Base-by-base conservation (phyloP, 163 green algal genomes). In the Chlamydomonas reinhardtii region DNA sequence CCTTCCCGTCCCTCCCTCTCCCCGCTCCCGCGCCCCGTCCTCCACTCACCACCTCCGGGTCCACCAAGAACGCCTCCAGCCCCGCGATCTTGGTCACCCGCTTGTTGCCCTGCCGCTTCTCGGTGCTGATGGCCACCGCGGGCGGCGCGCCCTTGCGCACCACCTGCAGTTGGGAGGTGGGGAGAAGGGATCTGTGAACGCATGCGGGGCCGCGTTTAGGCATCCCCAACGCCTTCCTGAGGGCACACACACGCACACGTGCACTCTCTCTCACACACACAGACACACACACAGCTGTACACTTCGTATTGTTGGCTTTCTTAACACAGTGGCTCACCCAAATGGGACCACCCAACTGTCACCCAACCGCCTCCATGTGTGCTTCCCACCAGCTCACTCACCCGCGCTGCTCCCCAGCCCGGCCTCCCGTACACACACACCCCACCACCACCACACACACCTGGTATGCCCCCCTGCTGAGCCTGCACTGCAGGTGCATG, bases 31-130 rank as follows among this genome's bases (percentile, higher is more conserved):
- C 39, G 39, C 39, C n/a, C n/a, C n/a, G n/a, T n/a, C n/a, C n/a
- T n/a, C n/a, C n/a, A 4, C 76, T 14, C 64, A 87, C 81, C 82
- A 87, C 66, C 65, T 86, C 75, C 48, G 76, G 43, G 37, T 84
- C 56, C 75, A 93, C 73, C 32, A 94, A 74, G 75, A 94, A 94
- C 0, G 76, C 62, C 83, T 94, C 89, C 83, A 94, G 71, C 20
- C 92, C 91, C 20, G 71, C 69, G 15, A 95, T 71, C 35, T 77
- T 73, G 14, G 92, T 95, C 19, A 94, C 88, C 3, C 72, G 73
- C 70, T 94, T 94, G 84, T 93, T 93, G 68, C 92, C 92, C 76
- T 91, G 88, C 39, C 92, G 88, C 76, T 92, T 92, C 69, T 91
- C 90, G 19, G 83, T 81, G 59, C 70, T 85, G 35, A 95, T 76